These are phyloP conservation scores for Rhizopus sp. DNA, from an alignment of 371 early-diverging fungal species.

Conservation along the genomic window DNA sequence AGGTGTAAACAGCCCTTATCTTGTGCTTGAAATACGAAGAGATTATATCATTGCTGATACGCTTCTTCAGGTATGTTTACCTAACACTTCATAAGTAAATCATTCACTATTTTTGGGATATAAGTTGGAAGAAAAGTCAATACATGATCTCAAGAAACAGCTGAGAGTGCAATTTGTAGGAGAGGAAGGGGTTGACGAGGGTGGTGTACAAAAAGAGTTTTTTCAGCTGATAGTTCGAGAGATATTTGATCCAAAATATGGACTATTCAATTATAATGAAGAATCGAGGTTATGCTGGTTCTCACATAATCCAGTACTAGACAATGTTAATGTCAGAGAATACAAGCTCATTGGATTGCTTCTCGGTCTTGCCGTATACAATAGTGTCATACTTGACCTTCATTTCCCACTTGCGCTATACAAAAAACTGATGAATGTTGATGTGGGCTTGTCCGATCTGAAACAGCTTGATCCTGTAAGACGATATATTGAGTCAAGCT, in stretches of 20 bases:
- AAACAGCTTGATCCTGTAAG: constrained; percentile 70
- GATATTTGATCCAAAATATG: constrained; percentile 90
- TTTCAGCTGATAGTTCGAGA: constrained; percentile 90
- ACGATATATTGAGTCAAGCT: background rate
- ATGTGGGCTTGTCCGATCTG: constrained; percentile 49
- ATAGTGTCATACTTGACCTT: constrained; percentile 76
- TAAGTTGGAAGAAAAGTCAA: constrained; percentile 73
- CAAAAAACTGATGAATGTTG: constrained; percentile 77
- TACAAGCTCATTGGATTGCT: constrained; percentile 87
- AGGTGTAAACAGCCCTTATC: constrained; percentile 87
- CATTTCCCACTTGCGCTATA: constrained; percentile 82
- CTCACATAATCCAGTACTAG: constrained; percentile 67
- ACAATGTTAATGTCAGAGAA: constrained; percentile 68
- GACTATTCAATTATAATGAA: constrained; percentile 87
- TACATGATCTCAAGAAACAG: constrained; percentile 85
- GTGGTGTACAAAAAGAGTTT: constrained; percentile 97
- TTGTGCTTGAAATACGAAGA: constrained; percentile 79
- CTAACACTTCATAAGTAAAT: background rate
- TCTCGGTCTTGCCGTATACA: constrained; percentile 82
- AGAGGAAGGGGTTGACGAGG: constrained; percentile 88
- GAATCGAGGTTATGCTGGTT: constrained; percentile 89
- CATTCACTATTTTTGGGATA: constrained; percentile 2
- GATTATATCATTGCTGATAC: constrained; percentile 79
- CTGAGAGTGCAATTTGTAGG: constrained; percentile 89
- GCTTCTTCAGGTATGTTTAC: constrained; percentile 57